Evolutionary conservation across 2,329 filamentous ascomycete genomes (phyloP), one percentile per base, ranked within the genome.

Genomic region (Aspergillus amoenus): DNA sequence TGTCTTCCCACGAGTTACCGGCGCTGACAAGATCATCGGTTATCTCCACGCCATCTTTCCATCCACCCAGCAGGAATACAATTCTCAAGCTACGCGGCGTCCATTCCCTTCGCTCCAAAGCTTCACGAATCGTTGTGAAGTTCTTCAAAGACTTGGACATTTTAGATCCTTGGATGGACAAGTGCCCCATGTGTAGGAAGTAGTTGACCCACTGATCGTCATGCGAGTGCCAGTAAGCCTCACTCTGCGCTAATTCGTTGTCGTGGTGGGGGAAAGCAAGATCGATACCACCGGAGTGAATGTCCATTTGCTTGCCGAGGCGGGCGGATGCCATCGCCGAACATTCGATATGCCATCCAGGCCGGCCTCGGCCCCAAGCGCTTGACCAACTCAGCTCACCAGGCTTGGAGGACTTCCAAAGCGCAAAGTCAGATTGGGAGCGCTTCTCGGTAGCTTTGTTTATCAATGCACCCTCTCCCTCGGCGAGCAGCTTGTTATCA

Each of bases 91-190:
- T 87, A 58, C 93, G 82, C 0, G 92, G 81, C 0, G 90, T 94
- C 80, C 91, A 96, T 48, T 86, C 83, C 39, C 83, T 83, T 34
- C 80, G 78, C 3, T 78, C 76, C 7, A 97, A 78, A 0, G 93
- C 92, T 71, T 95, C 90, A 30, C 91, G 84, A 61, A 97, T 96
- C 0, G 93, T 96, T 41, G 91, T 91, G 74, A 97, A 97, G 73
- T 97, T 97, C 79, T 97, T 97, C 56, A 97, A 77, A 15, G 87
- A 91, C 75, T 97, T 97, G 56, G 89, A 93, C 93, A 97, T 97
- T 74, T 97, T 97, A 21, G 88, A 91, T 0, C 93, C 93, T 24
- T 88, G 85, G 56, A 97, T 97, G 5, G 87, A 89, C 47, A 97
- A 77, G 71, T 97, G 93, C 0, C 93, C 93, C 88, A 95, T 97